Base-by-base conservation (phyloP, 2,329 filamentous ascomycete genomes). In the Aspergillus ustus region DNA sequence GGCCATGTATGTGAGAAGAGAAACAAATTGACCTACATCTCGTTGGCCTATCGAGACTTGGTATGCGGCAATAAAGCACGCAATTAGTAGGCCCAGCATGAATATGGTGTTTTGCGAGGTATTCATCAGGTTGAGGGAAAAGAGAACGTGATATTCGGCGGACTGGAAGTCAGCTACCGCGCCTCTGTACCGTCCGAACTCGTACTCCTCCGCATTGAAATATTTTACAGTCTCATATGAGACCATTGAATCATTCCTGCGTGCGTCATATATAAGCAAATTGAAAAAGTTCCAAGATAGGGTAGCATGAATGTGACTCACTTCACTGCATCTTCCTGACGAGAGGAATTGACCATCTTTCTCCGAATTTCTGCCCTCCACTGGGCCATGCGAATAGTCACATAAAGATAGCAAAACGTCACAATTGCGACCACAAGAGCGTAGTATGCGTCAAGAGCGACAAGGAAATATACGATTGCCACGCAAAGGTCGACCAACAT, bases 211-310 rank as follows among this genome's bases (percentile, higher is more conserved):
- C 7, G 91, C 91, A 69, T 94, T 94, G 82, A 95, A 95, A 72
- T 94, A 94, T 74, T 94, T 95, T 73, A 94, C 91, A 2, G 91
- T 94, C 80, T 99, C 95, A 76, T 98, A 99, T n/a, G 93, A 96
- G 64, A 95, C 93, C 82, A 99, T 95, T 0, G 95, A 98, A 76
- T 99, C 95, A 74, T 97, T 98, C 79, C 83, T 86, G 64, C 13
- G 15, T 44, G 15, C 20, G 55, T 61, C 29, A 29, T 55, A 25
- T 40, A 45, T 60, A 37, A 59, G 59, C 48, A 44, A 19, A 43
- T 45, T 19, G 8, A 7, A 49, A 20, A 40, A 11, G 4, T 13
- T 34, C 11, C 8, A 9, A 20, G 22, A 4, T 15, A 57, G 40
- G 4, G 28, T 46, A 50, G 13, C 17, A 8, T 4, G 19, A 4